Percentiles rank a stretch among this genome's conserved stretches.
Evolutionary conservation across 345 rosid genomes (phyloP).

Genomic region (Trapa bicornis): DNA sequence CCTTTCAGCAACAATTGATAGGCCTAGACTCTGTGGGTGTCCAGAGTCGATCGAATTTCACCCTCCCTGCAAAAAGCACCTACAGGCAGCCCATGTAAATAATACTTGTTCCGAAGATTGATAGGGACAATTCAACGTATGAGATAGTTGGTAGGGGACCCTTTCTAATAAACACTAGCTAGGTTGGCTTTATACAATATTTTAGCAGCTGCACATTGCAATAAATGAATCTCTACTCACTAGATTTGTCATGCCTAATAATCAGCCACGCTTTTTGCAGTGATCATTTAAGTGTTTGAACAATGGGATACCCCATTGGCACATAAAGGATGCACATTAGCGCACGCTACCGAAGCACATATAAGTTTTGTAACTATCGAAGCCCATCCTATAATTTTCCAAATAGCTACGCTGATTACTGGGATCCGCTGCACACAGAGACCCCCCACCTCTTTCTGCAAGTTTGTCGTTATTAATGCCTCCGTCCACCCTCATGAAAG

Average conservation of each 20-base stretch:
- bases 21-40: no score
- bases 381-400: neutral
- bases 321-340: no score
- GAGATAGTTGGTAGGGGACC: constrained; percentile 6
- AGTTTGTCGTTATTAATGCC: constrained; percentile 1
- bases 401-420: neutral
- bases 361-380: neutral
- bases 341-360: neutral
- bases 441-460: neutral
- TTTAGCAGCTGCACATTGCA: neutral
- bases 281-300: no score
- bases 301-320: no score
- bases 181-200: no score
- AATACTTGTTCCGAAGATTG: neutral
- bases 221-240: neutral
- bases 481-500: constrained; percentile 1
- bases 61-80: neutral
- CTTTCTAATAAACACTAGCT: neutral
- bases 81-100: constrained; percentile 5
- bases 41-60: neutral
- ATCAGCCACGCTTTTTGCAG: no score
- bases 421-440: constrained; percentile 4
- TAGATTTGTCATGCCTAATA: neutral
- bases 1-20: no score
- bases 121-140: constrained; percentile 2